phyloP scores from a whole-genome alignment of 805 yeast genomes.

The Wickerhamomyces chambardii region DNA sequence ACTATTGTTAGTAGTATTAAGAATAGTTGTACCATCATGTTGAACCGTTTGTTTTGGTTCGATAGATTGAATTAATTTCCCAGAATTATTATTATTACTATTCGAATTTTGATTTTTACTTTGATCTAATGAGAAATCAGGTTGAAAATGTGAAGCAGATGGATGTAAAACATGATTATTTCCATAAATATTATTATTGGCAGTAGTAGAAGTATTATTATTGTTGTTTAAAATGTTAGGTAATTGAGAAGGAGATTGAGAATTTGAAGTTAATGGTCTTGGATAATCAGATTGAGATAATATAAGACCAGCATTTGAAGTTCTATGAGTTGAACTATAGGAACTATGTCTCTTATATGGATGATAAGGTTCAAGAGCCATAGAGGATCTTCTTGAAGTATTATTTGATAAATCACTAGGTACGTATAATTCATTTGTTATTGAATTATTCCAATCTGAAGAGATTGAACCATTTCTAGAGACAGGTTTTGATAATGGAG shows the following conservation, averaged over 20 bases:
- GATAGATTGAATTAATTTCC: too few relatives aligned
- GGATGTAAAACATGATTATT: too few relatives aligned
- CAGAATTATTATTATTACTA: too few relatives aligned
- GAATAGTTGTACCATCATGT: too few relatives aligned
- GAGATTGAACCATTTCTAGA: conserved; percentile 32
- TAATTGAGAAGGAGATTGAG: too few relatives aligned
- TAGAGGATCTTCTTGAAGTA: conserved; percentile 29
- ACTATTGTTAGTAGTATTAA: neutral
- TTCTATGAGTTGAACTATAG: conserved; percentile 10
- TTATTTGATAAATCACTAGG: conserved; percentile 18
- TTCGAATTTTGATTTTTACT: too few relatives aligned
- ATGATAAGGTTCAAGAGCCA: conserved; percentile 19
- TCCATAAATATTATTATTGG: too few relatives aligned
- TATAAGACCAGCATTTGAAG: conserved; percentile 9
- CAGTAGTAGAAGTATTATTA: too few relatives aligned
- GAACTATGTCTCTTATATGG: conserved; percentile 11
- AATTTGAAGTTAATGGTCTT: too few relatives aligned
- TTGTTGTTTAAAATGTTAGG: too few relatives aligned
- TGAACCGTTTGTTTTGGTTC: too few relatives aligned
- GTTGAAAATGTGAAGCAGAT: too few relatives aligned
- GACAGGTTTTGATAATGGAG: conserved; percentile 24
- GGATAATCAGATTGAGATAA: neutral
- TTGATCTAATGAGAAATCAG: neutral
- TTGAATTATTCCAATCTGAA: conserved; percentile 17
- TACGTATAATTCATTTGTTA: conserved; percentile 5